Conservation (phyloP, 116 monocot species). For the Papilionanthe hybrid region DNA sequence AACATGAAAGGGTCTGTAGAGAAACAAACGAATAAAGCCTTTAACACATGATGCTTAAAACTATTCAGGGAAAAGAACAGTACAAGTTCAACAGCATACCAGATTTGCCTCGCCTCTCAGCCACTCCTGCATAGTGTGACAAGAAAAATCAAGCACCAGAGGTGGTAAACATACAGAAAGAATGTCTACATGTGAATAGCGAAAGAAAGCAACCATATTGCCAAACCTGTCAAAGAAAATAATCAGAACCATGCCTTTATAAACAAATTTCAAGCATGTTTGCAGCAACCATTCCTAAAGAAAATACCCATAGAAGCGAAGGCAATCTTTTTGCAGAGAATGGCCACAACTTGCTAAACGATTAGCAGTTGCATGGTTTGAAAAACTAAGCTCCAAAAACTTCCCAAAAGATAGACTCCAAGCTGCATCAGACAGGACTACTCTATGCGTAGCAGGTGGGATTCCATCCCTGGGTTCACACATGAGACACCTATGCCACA, state of each 20-base stretch:
- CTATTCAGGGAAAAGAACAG: neutral
- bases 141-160: constrained; percentile 53
- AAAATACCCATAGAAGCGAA: constrained; percentile 85
- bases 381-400: constrained; percentile 96
- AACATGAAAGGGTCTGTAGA: constrained; percentile 39
- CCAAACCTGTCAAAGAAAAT: constrained; percentile 54
- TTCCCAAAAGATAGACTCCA: constrained; percentile 98
- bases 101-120: constrained; percentile 40
- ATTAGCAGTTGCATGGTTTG: constrained; percentile 76
- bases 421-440: constrained; percentile 91
- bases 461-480: constrained; percentile 64
- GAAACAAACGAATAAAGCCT: neutral
- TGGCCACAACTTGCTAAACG: constrained; percentile 93
- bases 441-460: constrained; percentile 76
- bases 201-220: constrained; percentile 89
- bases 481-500: constrained; percentile 95
- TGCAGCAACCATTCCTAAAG: constrained; percentile 2
- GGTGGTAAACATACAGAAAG: constrained; percentile 79
- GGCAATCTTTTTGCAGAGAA: constrained; percentile 89
- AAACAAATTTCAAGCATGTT: neutral
- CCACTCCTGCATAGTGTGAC: constrained; percentile 48
- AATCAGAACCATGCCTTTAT: neutral
- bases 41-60: neutral
- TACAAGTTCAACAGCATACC: constrained; percentile 34
- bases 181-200: constrained; percentile 81